These are phyloP conservation scores for Piromyces finnis DNA, from an alignment of 192 early-diverging fungal genomes.

Conservation along the genomic window DNA sequence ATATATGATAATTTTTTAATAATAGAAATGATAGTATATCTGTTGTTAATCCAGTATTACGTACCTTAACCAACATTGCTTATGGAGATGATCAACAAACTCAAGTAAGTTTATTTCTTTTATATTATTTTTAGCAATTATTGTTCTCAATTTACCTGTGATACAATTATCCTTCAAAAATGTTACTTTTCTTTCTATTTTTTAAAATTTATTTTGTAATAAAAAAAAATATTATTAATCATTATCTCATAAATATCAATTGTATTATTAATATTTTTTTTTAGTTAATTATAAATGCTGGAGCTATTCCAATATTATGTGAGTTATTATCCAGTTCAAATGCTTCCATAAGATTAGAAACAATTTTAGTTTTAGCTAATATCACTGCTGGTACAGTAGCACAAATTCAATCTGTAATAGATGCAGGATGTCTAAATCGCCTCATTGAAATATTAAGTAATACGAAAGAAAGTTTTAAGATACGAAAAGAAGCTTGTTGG, in stretches of 20 bases:
- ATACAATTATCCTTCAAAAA: too few relatives aligned
- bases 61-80: constrained; percentile 98
- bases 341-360: constrained; percentile 23
- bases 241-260: too few relatives aligned
- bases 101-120: constrained; percentile 21
- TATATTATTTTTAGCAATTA: too few relatives aligned
- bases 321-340: constrained; percentile 63
- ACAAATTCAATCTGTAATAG: constrained; percentile 26
- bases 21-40: not conserved
- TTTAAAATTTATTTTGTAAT: not conserved
- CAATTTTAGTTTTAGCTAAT: constrained; percentile 28
- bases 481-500: constrained; percentile 29
- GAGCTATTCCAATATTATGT: constrained; percentile 82
- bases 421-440: constrained; percentile 18
- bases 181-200: too few relatives aligned
- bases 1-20: too few relatives aligned
- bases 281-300: constrained; percentile 60
- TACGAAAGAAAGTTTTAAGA: constrained; percentile 33
- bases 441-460: constrained; percentile 13
- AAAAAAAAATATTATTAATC: too few relatives aligned
- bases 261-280: not conserved
- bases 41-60: not conserved
- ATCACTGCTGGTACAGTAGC: constrained; percentile 20
- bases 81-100: constrained; percentile 89
- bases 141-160: too few relatives aligned